A percentile compares a stretch with the other conserved stretches of the same genome.
phyloP scores from a whole-genome alignment of 108 stramenopile species.

The Fragilariopsis cylindrus region DNA sequence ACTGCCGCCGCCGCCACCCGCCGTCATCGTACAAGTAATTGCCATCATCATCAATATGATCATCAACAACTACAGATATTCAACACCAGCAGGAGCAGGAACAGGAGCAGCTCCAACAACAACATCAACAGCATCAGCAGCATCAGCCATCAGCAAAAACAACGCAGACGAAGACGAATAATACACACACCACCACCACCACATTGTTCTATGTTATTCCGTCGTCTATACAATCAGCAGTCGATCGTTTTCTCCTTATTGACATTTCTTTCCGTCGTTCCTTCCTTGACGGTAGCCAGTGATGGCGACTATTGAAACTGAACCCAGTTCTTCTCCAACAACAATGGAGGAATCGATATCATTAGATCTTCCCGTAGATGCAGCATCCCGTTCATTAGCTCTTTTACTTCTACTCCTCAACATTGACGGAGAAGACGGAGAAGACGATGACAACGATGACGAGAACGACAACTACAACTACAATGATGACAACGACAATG shows the following conservation, averaged over 20 bases:
- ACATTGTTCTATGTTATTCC: too few species aligned
- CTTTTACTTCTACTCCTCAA: slow-evolving; percentile 14
- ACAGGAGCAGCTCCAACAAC: too few species aligned
- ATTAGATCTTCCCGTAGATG: neutral
- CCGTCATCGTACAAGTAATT: too few species aligned
- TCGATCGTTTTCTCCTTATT: neutral
- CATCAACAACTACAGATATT: too few species aligned
- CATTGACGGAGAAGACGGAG: neutral
- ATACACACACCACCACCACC: too few species aligned
- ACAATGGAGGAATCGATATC: neutral
- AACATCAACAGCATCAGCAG: too few species aligned
- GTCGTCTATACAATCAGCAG: too few species aligned
- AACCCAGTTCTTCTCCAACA: neutral
- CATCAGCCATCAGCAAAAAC: too few species aligned
- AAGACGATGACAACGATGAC: neutral
- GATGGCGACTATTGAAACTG: neutral
- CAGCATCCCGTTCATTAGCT: slow-evolving; percentile 4
- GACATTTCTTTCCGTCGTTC: slow-evolving; percentile 13
- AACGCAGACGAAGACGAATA: too few species aligned
- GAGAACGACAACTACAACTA: neutral
- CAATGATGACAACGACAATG: neutral
- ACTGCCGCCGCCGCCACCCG: too few species aligned
- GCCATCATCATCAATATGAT: too few species aligned
- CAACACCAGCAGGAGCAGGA: too few species aligned
- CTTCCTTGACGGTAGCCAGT: slow-evolving; percentile 2